Conservation (phyloP, 2,329 filamentous ascomycete species). For the Talaromyces sp. region DNA sequence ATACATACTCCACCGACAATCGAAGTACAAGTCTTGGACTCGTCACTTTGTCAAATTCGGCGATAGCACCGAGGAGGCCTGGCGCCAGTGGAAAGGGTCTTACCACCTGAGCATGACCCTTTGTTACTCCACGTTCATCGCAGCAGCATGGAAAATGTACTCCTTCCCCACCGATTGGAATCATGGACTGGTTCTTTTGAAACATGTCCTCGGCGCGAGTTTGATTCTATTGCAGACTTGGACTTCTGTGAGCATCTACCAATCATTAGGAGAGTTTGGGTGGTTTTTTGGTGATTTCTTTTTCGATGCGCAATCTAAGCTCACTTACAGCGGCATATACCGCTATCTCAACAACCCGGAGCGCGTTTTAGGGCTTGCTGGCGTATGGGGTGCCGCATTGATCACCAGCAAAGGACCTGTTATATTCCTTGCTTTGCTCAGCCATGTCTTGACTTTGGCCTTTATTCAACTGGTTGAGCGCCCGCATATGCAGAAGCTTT, state of each 20-base stretch:
- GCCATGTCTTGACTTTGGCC: conserved; percentile 75
- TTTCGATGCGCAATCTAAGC: conserved; percentile 79
- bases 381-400: conserved; percentile 90
- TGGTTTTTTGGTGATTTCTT: conserved; percentile 99
- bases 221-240: conserved; percentile 84
- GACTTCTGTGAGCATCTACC: conserved; percentile 90
- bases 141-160: conserved; percentile 96
- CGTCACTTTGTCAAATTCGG: conserved; percentile 97
- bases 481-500: conserved; percentile 97
- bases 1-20: conserved; percentile 77
- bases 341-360: conserved; percentile 98
- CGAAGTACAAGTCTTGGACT: conserved; percentile 88
- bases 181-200: conserved; percentile 76
- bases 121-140: conserved; percentile 82
- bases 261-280: conserved; percentile 92
- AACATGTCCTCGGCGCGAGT: conserved; percentile 76
- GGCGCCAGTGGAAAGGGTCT: conserved; percentile 95
- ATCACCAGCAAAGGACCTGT: conserved; percentile 87
- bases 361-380: conserved; percentile 84
- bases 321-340: conserved; percentile 96
- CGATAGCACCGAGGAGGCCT: conserved; percentile 83
- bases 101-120: conserved; percentile 90
- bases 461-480: conserved; percentile 94
- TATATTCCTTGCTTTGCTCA: conserved; percentile 78
- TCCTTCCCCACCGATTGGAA: conserved; percentile 78